Evolutionary conservation across 768 basidiomycete genomes (phyloP), one percentile per base, ranked within the genome.

Genomic region (Boletus eberwhitei): DNA sequence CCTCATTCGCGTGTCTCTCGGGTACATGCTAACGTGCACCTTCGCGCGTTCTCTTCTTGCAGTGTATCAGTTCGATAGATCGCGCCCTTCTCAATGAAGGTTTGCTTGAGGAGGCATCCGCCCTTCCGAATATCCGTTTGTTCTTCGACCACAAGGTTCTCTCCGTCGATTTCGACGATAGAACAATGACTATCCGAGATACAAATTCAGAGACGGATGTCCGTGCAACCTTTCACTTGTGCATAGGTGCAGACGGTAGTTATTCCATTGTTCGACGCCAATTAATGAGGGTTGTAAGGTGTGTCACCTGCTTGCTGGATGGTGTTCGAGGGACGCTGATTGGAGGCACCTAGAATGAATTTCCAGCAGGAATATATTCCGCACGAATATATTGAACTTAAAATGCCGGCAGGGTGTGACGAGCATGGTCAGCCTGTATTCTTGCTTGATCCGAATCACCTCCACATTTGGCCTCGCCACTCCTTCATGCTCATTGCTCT

Each of bases 401-500:
- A 88, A 77, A 93, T 99, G 84, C 93, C 93, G 66, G 82, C 95
- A 70, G 86, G 86, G 54, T 71, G 74, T 68, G 80, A 80, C 71
- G 66, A 68, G 64, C 74, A 77, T 70, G 90, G 82, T 69, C 78
- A 79, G 57, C 75, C 85, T 59, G 77, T 75, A 26, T 98, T 89
- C 77, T 77, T 85, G 54, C 86, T 99, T 72, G 93, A 95, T 79
- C 90, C 91, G 64, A 88, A 90, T 72, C 90, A 98, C 73, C 86
- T 99, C 62, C 96, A 99, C 76, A 98, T 99, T 65, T 99, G 96
- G 96, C 97, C 96, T 60, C 88, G 96, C 68, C 91, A 94, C 73
- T 92, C 93, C 44, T 98, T 98, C 80, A 99, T 99, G 96, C 84
- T 99, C 65, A 98, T 99, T 66, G 96, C 93, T 21, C 85, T 99